Evolutionary conservation across 164 flowering plant genomes (phyloP), one percentile per base, ranked within the genome.

Genomic region (Umbilicus rupestris): DNA sequence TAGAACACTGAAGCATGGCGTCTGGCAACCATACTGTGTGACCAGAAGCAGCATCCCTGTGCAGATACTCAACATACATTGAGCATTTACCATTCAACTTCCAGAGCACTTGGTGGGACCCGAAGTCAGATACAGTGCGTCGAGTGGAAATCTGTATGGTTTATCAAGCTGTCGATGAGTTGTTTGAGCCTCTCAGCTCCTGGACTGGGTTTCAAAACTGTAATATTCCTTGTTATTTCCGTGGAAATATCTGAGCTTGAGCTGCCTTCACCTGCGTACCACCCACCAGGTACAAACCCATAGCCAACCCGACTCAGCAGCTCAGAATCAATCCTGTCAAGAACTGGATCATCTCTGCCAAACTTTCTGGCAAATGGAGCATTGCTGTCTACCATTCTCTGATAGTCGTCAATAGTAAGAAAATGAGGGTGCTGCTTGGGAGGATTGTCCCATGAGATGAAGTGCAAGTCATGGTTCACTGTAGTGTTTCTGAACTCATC

Each of bases 401-500:
- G 75, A 45, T 28, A 81, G 65, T 90, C 88, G 11, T 78, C 66
- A 3, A 49, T 16, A 0, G 76, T 80, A 50, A 90, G 88, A 72
- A 81, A 85, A 76, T 85, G 95, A 7, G 97, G 97, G 39, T 90
- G 97, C 73, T 90, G 97, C 68, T 90, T 90, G 5, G 97, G 97
- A 49, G 97, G 97, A 73, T 78, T 90, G 76, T 88, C 93, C 97
- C 97, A 90, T 8, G 97, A 85, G 70, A 90, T 88, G 81, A 80
- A 90, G 73, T 87, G 97, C 50, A 90, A 86, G 63, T 90, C 97
- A 65, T 83, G 85, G 72, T 82, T 87, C 15, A 90, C 90, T 2
- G 91, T 85, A 1, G 91, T 84, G 76, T 85, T 87, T 9, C 72
- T 76, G 68, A 90, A 90, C 71, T 85, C 89, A 0, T 76, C 67